Evolutionary conservation across 108 stramenopile genomes (phyloP), one percentile per base, ranked within the genome.

Genomic region (Pelagomonas calceolata): DNA sequence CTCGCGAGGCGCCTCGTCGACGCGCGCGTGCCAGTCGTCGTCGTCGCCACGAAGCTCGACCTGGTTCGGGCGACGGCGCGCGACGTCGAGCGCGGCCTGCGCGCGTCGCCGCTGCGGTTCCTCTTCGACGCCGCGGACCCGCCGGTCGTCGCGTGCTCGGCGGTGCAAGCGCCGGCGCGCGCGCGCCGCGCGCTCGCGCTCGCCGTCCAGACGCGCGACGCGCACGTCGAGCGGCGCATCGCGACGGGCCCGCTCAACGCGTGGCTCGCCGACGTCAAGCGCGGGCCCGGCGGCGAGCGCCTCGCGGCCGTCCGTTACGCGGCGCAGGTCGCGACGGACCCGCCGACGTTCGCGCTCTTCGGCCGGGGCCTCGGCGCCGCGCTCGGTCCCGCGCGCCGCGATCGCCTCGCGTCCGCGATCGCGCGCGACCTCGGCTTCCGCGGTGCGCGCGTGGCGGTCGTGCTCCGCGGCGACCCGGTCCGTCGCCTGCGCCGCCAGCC

Each of bases 41-140:
- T 86, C 34, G 82, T 79, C 36, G 65, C 73, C 35, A 86, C 85
- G 78, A 86, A 86, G 75, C 76, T 79, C 80, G 85, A 86, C 64
- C 36, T 39, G 4, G 70, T 79, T 17, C 72, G 77, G 33, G 80
- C 78, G 68, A 46, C 77, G 64, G 82, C 80, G 36, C 0, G 68
- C 29, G 67, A 74, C 29, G 46, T 68, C 30, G 73, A 74, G 65
- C 4, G 34, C 30, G 32, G 32, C 26, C n/a, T 68, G 26, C 67
- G 36, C 10, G 30, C 17, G 46, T 43, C 39, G 39, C 9, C 5
- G 39, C 39, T 43, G 39, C 39, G 39, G 9, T 43, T 43, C 39
- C 39, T 43, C 39, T 43, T 43, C 39, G 39, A 43, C 39, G 39
- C 39, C 9, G 12, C 39, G 39, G 12, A 43, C 39, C 9, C 39